Percentiles rank a stretch among this genome's conserved stretches.
Conservation (phyloP, 768 basidiomycete species). For the Tephrocybe sp. region DNA sequence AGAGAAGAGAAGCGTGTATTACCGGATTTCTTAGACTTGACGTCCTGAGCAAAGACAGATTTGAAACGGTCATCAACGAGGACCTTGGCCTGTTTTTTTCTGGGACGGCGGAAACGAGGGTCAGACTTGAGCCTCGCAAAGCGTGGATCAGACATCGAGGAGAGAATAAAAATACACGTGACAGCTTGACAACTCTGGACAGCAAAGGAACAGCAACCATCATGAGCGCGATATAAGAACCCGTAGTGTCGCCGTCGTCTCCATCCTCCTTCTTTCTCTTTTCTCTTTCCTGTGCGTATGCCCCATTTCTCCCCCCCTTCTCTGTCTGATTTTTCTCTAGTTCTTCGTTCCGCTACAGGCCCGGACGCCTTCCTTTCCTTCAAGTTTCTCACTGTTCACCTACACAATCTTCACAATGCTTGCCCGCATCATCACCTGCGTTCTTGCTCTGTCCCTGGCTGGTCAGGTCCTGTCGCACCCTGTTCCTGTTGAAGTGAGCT, state of each 20-base stretch:
- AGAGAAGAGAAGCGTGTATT: constrained; percentile 1
- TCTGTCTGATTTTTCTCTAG: constrained; percentile 4
- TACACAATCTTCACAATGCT: constrained; percentile 40
- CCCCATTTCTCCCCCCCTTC: neutral
- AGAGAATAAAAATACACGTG: constrained; percentile 13
- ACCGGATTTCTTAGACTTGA: constrained; percentile 31
- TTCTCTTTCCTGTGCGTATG: constrained; percentile 14
- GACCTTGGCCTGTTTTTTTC: constrained; percentile 77
- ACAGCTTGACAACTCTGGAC: constrained; percentile 4
- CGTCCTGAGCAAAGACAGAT: constrained; percentile 56
- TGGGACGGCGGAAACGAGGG: constrained; percentile 87
- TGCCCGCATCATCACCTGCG: constrained; percentile 34
- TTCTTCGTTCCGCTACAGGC: constrained; percentile 16
- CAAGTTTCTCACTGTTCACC: constrained; percentile 8
- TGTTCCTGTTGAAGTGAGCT: constrained; percentile 38
- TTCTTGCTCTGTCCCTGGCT: constrained; percentile 40
- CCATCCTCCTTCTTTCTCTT: constrained; percentile 6
- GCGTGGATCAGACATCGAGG: constrained; percentile 73
- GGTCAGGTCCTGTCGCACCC: constrained; percentile 42
- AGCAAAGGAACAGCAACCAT: constrained; percentile 18
- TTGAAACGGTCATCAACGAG: constrained; percentile 93
- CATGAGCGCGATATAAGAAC: constrained; percentile 10
- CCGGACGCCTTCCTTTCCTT: constrained; percentile 21
- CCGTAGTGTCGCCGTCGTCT: neutral
- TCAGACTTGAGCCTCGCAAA: constrained; percentile 87